Percentiles rank a stretch among this genome's conserved stretches.
phyloP scores from a whole-genome alignment of 129 eudicot species.

The Pulicaria dysenterica region DNA sequence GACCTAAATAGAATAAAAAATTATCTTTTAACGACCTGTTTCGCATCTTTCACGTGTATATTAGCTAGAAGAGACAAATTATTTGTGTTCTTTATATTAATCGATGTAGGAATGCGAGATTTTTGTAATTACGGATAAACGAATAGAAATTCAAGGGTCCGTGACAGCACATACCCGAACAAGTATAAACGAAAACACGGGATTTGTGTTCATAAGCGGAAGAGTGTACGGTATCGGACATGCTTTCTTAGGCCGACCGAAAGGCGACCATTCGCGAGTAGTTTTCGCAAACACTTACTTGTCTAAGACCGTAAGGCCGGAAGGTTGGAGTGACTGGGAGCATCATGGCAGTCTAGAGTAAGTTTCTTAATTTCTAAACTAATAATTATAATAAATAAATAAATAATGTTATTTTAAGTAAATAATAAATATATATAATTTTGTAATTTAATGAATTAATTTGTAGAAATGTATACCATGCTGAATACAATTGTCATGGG shows the following conservation, averaged over 20 bases:
- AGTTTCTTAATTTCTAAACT: conserved; percentile 18
- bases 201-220: conserved; percentile 63
- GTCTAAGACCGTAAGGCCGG: conserved; percentile 57
- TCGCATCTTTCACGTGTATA: no score
- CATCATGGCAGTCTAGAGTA: conserved; percentile 61
- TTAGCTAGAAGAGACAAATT: no score
- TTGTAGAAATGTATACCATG: conserved; percentile 69
- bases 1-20: not conserved
- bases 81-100: not conserved
- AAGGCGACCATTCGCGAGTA: conserved; percentile 69
- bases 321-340: conserved; percentile 83
- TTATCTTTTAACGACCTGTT: no score
- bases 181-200: conserved; percentile 51
- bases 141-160: conserved; percentile 65
- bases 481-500: conserved; percentile 68
- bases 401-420: no score
- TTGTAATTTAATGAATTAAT: no score
- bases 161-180: conserved; percentile 64
- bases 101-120: conserved; percentile 70
- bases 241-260: conserved; percentile 74
- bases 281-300: conserved; percentile 76
- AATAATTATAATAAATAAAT: not conserved
- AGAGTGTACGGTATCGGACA: conserved; percentile 57
- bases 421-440: not conserved
- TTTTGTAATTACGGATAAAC: conserved; percentile 61